phyloP scores from a whole-genome alignment of 2,329 filamentous ascomycete genomes.

The Nigrospora oryzae region DNA sequence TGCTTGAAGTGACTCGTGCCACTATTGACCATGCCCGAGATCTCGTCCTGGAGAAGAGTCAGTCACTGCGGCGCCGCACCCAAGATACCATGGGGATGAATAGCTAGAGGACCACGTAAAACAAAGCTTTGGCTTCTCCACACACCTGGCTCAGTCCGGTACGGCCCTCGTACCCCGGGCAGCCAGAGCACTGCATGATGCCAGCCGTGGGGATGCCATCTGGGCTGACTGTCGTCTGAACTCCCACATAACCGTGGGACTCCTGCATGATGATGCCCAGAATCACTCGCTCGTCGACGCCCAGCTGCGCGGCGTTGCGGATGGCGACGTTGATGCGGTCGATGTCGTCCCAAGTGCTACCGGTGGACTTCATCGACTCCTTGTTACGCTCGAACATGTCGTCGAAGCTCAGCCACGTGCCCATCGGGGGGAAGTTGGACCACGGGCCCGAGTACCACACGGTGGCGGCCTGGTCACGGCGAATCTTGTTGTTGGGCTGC shows the following conservation, averaged over 20 bases:
- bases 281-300: slow-evolving; percentile 26
- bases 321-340: slow-evolving; percentile 24
- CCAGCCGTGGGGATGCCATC: slow-evolving; percentile 25
- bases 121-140: not conserved
- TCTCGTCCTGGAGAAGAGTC: slow-evolving; percentile 15
- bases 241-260: slow-evolving; percentile 27
- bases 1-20: slow-evolving; percentile 18
- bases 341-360: slow-evolving; percentile 22
- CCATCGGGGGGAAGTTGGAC: slow-evolving; percentile 20
- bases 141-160: slow-evolving; percentile 20
- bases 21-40: slow-evolving; percentile 22
- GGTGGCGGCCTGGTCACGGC: slow-evolving; percentile 30
- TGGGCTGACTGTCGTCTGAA: slow-evolving; percentile 21
- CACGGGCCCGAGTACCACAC: slow-evolving; percentile 12
- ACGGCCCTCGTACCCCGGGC: slow-evolving; percentile 22
- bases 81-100: too few species aligned
- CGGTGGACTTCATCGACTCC: slow-evolving; percentile 18
- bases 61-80: too few species aligned
- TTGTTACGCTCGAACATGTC: slow-evolving; percentile 26
- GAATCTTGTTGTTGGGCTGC: slow-evolving; percentile 6
- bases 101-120: too few species aligned
- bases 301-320: slow-evolving; percentile 16
- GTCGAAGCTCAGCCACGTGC: slow-evolving; percentile 23
- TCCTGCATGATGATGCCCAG: slow-evolving; percentile 33
- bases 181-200: slow-evolving; percentile 29